Base-by-base conservation (phyloP, 1,284 basidiomycete genomes). In the Grifola frondosa region DNA sequence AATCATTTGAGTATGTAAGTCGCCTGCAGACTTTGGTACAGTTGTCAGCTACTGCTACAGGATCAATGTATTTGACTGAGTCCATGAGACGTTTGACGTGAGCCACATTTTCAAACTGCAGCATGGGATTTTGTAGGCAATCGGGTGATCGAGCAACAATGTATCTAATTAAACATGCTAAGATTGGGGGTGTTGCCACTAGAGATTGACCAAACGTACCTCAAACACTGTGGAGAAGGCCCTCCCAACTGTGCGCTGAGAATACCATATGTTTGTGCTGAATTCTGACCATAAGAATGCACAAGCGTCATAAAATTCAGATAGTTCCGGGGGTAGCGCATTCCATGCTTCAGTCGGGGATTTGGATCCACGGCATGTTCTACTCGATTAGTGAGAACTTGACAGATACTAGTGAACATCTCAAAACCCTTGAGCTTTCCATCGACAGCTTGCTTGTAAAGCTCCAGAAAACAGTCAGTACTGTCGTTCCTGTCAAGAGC, bases 21-120 rank as follows among this genome's bases (percentile, higher is more conserved):
- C 57, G 37, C 42, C 50, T 29, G 10, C 51, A 48, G 3, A 62
- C 59, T 32, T 61, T 61, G 1, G 59, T 62, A 20, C 56, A 56
- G 29, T 62, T 59, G 2, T 55, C 49, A 2, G 44, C 53, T 13
- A 45, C 10, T 2, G 43, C 43, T 0, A 45, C 37, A 19, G 26
- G 32, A 2, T 30, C 37, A 9, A 8, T 21, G 29, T 39, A 39
- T 17, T 24, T 20, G 9, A 43, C 10, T 5, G 20, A 22, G n/a
- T 43, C 42, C 21, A 43, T 25, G 1, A 37, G 30, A 3, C 29
- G 34, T 15, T 43, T 43, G 26, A 37, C 42, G 10, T 29, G 42
- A n/a, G 35, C 42, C 5, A 43, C 15, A 20, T 43, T 43, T 29
- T 43, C 35, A 19, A 15, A 37, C 11, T 25, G 21, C 4, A 43